These are phyloP conservation scores for Chaetoscypha palmicola DNA, from an alignment of 2,329 filamentous ascomycete species.

Conservation along the genomic window DNA sequence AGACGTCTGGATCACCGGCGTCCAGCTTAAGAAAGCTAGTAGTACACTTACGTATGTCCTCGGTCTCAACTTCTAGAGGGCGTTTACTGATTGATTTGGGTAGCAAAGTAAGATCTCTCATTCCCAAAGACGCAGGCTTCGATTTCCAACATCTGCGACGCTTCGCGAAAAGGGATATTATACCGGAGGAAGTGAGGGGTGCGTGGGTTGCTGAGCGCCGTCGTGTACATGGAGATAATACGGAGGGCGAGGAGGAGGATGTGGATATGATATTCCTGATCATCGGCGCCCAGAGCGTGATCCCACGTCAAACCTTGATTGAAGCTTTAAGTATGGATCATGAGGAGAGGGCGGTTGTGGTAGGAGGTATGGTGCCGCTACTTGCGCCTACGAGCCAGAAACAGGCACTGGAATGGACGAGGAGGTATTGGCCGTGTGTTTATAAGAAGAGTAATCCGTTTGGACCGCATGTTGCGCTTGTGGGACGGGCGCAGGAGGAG, in stretches of 20 bases:
- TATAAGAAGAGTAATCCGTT: slow-evolving; percentile 85
- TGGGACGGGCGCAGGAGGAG: slow-evolving; percentile 62
- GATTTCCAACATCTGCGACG: slow-evolving; percentile 66
- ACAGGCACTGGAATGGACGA: slow-evolving; percentile 68
- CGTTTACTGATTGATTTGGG: too few relatives aligned
- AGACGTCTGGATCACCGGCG: slow-evolving; percentile 62
- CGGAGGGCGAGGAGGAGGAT: slow-evolving; percentile 30
- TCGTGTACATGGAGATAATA: too few relatives aligned
- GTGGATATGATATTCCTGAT: slow-evolving; percentile 42
- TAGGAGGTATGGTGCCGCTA: slow-evolving; percentile 57
- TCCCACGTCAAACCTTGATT: slow-evolving; percentile 48
- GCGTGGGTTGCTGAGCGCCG: slow-evolving; percentile 33
- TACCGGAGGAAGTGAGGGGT: slow-evolving; percentile 58
- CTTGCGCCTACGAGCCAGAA: slow-evolving; percentile 68
- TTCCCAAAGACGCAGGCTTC: slow-evolving; percentile 55
- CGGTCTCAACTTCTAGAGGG: not conserved
- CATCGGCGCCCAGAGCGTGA: slow-evolving; percentile 41
- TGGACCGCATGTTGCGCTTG: slow-evolving; percentile 71
- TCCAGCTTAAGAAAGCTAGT: slow-evolving; percentile 66
- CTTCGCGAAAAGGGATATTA: slow-evolving; percentile 63
- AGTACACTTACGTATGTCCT: slow-evolving; percentile 58
- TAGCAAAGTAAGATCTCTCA: slow-evolving; percentile 36
- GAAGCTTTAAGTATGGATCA: slow-evolving; percentile 23
- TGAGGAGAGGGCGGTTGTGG: slow-evolving; percentile 31
- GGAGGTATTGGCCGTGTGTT: slow-evolving; percentile 74